Percentiles rank a stretch among this genome's conserved stretches.
Conservation (phyloP, 257 asterid genomes). For the Hygrophila difformis region DNA sequence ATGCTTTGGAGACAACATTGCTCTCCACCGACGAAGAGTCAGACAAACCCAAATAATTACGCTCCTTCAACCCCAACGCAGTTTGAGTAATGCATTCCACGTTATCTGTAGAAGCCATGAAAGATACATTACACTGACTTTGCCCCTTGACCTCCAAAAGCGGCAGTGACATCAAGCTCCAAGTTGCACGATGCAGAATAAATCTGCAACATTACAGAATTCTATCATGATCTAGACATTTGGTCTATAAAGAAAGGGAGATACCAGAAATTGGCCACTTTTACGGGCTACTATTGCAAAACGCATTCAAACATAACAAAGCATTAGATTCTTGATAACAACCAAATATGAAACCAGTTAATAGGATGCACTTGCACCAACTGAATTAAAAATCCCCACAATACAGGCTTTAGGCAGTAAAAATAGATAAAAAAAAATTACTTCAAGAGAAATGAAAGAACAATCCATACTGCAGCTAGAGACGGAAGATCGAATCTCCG, state of each 20-base stretch:
- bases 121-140: conserved; percentile 31
- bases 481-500: too few relatives aligned
- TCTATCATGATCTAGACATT: not conserved
- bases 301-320: too few relatives aligned
- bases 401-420: too few relatives aligned
- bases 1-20: conserved; percentile 25
- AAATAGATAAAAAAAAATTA: too few relatives aligned
- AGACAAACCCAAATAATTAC: conserved; percentile 56
- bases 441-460: too few relatives aligned
- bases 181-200: conserved; percentile 1
- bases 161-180: conserved; percentile 38
- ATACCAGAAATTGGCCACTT: too few relatives aligned
- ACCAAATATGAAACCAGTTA: too few relatives aligned
- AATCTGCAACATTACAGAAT: conserved; percentile 19
- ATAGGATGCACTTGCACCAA: too few relatives aligned
- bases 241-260: not conserved
- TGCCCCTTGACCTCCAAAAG: conserved; percentile 43
- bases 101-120: conserved; percentile 47
- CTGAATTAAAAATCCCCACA: too few relatives aligned
- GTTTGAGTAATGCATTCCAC: conserved; percentile 31
- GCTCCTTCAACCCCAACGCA: conserved; percentile 41
- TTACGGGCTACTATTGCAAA: too few relatives aligned
- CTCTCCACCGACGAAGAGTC: conserved; percentile 52
- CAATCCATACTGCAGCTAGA: too few relatives aligned
- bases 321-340: too few relatives aligned